Evolutionary conservation across 208 protist genomes (phyloP), one percentile per base, ranked within the genome.

Genomic region (Sergeia podlipaevii): DNA sequence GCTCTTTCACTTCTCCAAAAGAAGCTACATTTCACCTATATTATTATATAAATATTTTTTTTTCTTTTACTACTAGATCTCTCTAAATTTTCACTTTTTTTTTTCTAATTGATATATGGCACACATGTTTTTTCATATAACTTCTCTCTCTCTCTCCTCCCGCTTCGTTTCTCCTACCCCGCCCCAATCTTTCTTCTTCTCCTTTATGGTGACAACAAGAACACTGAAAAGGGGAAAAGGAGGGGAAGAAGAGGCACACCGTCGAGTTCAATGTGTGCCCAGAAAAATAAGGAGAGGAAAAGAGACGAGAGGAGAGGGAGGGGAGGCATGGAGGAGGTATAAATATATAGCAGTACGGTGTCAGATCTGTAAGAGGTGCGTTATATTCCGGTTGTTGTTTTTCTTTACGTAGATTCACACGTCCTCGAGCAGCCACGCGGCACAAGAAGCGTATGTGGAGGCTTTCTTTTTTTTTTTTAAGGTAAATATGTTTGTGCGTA

Each of bases 231-330:
- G 10, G 29, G 39, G 43, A 49, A 65, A 51, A 55, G 7, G 33
- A 34, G 28, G 39, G 1, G 48, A 60, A 4, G 52, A 61, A 57
- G 18, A 62, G 46, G 57, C 38, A 49, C 49, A 20, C 21, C 4
- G 18, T 38, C 37, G 42, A 44, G 23, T 13, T 29, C 29, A 8
- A 6, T 34, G 21, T 55, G 54, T 29, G 34, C 3, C 17, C n/a
- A 67, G 51, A 7, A 27, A 10, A 61, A 67, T 29, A 60, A 18
- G n/a, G 23, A 61, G 60, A 26, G 24, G 20, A 44, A 21, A 37
- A 65, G 32, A 23, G 50, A 59, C n/a, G n/a, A 49, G 18, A 2
- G 20, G 33, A 26, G 11, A 2, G 3, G 33, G 23, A 6, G 4
- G 3, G 21, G n/a, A 34, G 4, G 10, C 5, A 43, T 2, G 23